These are phyloP conservation scores for Parsonsia alboflavescens DNA, from an alignment of 257 asterid species.

Conservation along the genomic window DNA sequence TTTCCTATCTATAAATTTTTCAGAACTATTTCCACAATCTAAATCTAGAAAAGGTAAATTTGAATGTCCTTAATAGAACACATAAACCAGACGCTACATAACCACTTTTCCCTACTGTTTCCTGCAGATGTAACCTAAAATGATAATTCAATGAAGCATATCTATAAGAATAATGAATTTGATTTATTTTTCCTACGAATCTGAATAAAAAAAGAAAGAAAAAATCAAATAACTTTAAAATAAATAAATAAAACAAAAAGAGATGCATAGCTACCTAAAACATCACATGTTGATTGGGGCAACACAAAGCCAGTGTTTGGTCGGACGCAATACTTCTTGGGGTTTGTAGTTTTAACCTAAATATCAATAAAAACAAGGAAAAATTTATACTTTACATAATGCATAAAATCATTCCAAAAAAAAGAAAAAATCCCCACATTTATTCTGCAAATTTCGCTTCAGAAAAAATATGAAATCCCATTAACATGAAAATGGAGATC, in stretches of 20 bases:
- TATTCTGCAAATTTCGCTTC: background rate
- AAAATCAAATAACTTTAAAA: background rate
- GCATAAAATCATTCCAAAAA: background rate
- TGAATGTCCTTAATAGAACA: background rate
- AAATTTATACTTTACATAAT: background rate
- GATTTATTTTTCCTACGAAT: no score
- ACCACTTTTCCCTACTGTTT: background rate
- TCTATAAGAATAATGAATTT: background rate
- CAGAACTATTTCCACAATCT: background rate
- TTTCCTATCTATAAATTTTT: background rate
- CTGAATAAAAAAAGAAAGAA: constrained; percentile 15
- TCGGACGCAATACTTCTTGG: constrained; percentile 70
- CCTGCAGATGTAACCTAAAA: background rate
- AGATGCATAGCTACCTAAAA: constrained; percentile 24
- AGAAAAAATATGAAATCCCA: background rate
- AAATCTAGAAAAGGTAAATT: background rate
- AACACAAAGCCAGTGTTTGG: constrained; percentile 69
- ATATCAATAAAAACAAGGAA: constrained; percentile 26
- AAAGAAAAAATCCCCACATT: background rate
- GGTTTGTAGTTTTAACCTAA: constrained; percentile 58
- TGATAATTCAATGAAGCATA: background rate
- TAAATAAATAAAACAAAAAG: background rate
- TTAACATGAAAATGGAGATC: constrained; percentile 1
- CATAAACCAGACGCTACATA: background rate
- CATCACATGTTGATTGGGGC: constrained; percentile 64